Evolutionary conservation across 768 basidiomycete species (phyloP).

Genomic region (Tephrocybe sp.): DNA sequence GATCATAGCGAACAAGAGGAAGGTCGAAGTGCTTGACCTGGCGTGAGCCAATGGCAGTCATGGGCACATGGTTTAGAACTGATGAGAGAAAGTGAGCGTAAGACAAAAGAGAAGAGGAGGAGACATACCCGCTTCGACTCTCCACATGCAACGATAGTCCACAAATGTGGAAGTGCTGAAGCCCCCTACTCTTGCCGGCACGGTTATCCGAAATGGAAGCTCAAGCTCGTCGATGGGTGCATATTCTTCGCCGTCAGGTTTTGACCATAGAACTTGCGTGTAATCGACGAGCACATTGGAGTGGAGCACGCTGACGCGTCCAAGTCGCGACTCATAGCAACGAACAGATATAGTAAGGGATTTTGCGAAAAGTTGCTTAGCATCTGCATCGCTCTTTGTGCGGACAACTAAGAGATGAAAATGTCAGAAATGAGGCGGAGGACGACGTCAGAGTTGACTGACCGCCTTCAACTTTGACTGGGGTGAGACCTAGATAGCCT

Average conservation of each 20-base stretch:
- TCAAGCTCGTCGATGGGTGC: conserved; percentile 64
- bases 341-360: conserved; percentile 72
- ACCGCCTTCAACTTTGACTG: conserved; percentile 77
- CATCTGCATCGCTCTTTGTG: conserved; percentile 68
- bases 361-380: conserved; percentile 62
- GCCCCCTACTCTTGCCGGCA: conserved; percentile 61
- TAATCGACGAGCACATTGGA: conserved; percentile 71
- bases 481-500: conserved; percentile 81
- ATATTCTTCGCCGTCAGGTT: conserved; percentile 54
- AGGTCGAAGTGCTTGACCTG: conserved; percentile 72
- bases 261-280: conserved; percentile 65
- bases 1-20: conserved; percentile 67
- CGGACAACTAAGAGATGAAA: conserved; percentile 49
- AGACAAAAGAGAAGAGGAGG: conserved; percentile 10
- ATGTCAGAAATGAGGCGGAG: conserved; percentile 10
- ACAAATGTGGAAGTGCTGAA: conserved; percentile 72
- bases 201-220: conserved; percentile 64
- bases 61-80: conserved; percentile 70
- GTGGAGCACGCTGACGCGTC: conserved; percentile 52
- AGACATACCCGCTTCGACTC: conserved; percentile 73
- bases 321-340: conserved; percentile 77
- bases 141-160: conserved; percentile 79
- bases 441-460: conserved; percentile 23
- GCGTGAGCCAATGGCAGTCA: conserved; percentile 63
- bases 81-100: conserved; percentile 16